phyloP scores from a whole-genome alignment of 1,284 basidiomycete genomes.

The Sporisorium iseilematis-ciliati region DNA sequence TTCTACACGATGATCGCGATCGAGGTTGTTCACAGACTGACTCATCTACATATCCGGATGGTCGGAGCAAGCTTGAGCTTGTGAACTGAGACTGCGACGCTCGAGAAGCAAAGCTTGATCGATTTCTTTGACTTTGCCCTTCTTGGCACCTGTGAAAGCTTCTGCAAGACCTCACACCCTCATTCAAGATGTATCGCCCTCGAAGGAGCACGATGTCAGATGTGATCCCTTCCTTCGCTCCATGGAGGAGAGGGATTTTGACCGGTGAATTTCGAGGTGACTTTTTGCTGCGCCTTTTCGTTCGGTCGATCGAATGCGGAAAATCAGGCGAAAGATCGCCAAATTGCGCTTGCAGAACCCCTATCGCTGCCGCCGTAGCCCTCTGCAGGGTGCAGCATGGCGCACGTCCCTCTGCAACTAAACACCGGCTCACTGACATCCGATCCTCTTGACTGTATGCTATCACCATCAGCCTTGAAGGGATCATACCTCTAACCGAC shows the following conservation, averaged over 20 bases:
- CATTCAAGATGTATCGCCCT: too few relatives aligned
- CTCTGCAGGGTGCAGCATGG: constrained; percentile 8
- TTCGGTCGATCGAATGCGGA: constrained; percentile 6
- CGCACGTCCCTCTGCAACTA: constrained; percentile 16
- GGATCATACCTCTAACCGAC: not conserved
- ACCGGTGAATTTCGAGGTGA: constrained; percentile 21
- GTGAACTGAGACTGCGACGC: too few relatives aligned
- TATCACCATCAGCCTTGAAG: constrained; percentile 5
- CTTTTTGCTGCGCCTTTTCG: not conserved
- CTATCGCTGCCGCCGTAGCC: not conserved
- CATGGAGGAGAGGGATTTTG: constrained; percentile 12
- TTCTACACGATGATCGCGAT: constrained; percentile 1
- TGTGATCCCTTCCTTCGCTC: not conserved
- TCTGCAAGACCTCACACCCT: too few relatives aligned
- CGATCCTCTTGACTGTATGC: not conserved
- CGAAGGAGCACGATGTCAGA: not conserved
- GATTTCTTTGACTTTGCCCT: too few relatives aligned
- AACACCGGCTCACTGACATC: constrained; percentile 10
- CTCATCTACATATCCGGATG: not conserved
- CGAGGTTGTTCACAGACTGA: not conserved
- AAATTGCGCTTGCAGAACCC: constrained; percentile 1
- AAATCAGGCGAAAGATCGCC: not conserved
- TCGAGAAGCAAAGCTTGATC: too few relatives aligned
- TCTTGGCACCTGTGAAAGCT: too few relatives aligned
- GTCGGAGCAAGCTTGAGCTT: too few relatives aligned